Base-by-base conservation (phyloP, 1,284 basidiomycete species). In the Sporisorium scitamineum region DNA sequence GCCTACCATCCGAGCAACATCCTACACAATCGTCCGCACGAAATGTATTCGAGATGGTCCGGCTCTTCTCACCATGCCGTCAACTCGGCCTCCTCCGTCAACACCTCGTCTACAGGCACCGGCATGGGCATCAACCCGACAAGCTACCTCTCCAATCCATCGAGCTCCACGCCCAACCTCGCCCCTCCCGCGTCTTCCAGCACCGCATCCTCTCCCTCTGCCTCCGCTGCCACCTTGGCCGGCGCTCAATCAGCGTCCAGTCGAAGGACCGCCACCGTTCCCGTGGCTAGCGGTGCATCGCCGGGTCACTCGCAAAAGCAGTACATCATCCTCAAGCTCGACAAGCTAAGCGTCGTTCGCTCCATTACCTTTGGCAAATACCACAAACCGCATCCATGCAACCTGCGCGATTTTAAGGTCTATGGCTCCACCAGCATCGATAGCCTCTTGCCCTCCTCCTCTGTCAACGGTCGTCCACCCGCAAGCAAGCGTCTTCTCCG, bases 321-420 rank as follows among this genome's bases (percentile, higher is more conserved):
- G 61, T 86, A 80, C 78, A 79, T 86, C 57, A 69, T 79, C 34
- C 56, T 86, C 51, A 80, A 85, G 61, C 73, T 86, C 18, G 80
- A 84, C 27, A 65, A 78, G 29, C 76, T 67, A 10, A 68, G 79
- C 24, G 61, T 86, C 22, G 77, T 85, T 16, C 71, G 78, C 1
- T 54, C 53, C 24, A 79, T 86, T 70, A 81, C 77, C 13, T 86
- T 86, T 51, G 85, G 84, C 60, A 86, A 86, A 52, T 85, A 82
- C 64, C 47, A 79, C 66, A 85, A 85, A 63, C 67, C 82, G 4
- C 86, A 86, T 60, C 84, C 85, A 0, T 86, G 85, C 78, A 86
- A 85, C 54, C 61, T 86, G 14, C 62, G 72, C 39, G 82, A 85
- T 32, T 86, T 85, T 70, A 83, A 84, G 37, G 62, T 86, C 24